A percentile compares a stretch with the other conserved stretches of the same genome.
phyloP scores from a whole-genome alignment of 768 basidiomycete genomes.

The Pilatotrama ljubarskyi region DNA sequence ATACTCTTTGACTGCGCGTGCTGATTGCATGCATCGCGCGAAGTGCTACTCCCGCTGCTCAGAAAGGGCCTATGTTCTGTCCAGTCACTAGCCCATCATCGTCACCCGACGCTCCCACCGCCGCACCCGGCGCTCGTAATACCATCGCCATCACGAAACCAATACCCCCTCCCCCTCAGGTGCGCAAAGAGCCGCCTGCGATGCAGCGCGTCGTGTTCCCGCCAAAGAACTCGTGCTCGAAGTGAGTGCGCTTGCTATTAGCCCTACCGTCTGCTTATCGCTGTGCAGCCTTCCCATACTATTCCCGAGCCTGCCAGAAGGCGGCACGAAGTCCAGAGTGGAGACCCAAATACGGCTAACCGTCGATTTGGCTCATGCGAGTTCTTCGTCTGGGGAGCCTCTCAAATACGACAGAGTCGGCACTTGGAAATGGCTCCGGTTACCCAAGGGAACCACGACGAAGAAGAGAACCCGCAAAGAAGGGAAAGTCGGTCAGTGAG shows the following conservation, averaged over 20 bases:
- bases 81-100: slow-evolving; percentile 11
- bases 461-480: slow-evolving; percentile 85
- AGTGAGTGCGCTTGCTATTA: slow-evolving; percentile 45
- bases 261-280: not conserved
- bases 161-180: slow-evolving; percentile 62
- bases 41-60: slow-evolving; percentile 12
- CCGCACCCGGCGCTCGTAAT: not conserved
- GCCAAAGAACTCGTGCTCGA: slow-evolving; percentile 73
- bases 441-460: slow-evolving; percentile 81
- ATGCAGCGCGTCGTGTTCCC: slow-evolving; percentile 68
- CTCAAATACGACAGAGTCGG: slow-evolving; percentile 76
- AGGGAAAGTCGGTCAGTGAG: slow-evolving; percentile 67
- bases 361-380: slow-evolving; percentile 73
- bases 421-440: slow-evolving; percentile 86
- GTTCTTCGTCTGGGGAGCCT: slow-evolving; percentile 56
- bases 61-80: slow-evolving; percentile 15
- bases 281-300: slow-evolving; percentile 69
- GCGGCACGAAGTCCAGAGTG: slow-evolving; percentile 89
- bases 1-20: slow-evolving; percentile 3
- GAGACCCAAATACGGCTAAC: slow-evolving; percentile 91
- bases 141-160: slow-evolving; percentile 50
- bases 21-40: not conserved
- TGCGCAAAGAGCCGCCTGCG: slow-evolving; percentile 54
- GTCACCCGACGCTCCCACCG: not conserved
- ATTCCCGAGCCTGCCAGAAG: slow-evolving; percentile 79